A percentile compares a stretch with the other conserved stretches of the same genome.
phyloP scores from a whole-genome alignment of 805 yeast genomes.

The Metschnikowia bowlesiae region DNA sequence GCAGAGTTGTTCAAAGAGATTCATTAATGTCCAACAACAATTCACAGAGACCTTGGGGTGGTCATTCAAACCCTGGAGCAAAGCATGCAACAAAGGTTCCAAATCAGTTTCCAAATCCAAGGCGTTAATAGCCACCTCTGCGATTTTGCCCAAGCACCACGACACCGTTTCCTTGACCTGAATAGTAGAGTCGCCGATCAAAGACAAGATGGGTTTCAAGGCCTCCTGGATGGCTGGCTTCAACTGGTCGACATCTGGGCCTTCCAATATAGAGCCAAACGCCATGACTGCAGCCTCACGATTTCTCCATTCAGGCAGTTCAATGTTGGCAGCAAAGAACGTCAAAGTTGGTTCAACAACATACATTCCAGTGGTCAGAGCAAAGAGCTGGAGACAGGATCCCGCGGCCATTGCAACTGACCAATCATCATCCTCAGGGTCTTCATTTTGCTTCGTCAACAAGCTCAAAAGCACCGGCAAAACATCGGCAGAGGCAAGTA shows the following conservation, averaged over 20 bases:
- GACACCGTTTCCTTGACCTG: conserved; percentile 97
- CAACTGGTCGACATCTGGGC: conserved; percentile 76
- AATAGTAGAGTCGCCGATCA: conserved; percentile 69
- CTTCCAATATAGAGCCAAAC: conserved; percentile 93
- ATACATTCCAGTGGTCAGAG: conserved; percentile 81
- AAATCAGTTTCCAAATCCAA: conserved; percentile 62
- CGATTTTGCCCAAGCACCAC: conserved; percentile 96
- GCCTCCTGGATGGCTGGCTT: conserved; percentile 74
- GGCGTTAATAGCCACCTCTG: conserved; percentile 78
- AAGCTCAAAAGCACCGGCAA: conserved; percentile 79
- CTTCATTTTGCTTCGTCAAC: conserved; percentile 85
- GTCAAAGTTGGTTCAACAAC: conserved; percentile 81
- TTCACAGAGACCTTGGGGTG: conserved; percentile 94
- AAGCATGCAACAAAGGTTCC: conserved; percentile 68
- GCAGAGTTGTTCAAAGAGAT: conserved; percentile 78
- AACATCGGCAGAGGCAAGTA: conserved; percentile 77
- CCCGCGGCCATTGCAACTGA: conserved; percentile 98
- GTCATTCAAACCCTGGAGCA: conserved; percentile 77
- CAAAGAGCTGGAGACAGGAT: conserved; percentile 90
- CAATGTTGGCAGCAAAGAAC: conserved; percentile 76
- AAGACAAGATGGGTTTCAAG: conserved; percentile 64
- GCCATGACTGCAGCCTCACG: conserved; percentile 99
- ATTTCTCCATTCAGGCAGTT: conserved; percentile 61
- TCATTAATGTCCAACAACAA: conserved; percentile 96
- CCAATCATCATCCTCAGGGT: conserved; percentile 95